Evolutionary conservation across 2,329 filamentous ascomycete species (phyloP).

Genomic region (Aspergillus chevalieri): DNA sequence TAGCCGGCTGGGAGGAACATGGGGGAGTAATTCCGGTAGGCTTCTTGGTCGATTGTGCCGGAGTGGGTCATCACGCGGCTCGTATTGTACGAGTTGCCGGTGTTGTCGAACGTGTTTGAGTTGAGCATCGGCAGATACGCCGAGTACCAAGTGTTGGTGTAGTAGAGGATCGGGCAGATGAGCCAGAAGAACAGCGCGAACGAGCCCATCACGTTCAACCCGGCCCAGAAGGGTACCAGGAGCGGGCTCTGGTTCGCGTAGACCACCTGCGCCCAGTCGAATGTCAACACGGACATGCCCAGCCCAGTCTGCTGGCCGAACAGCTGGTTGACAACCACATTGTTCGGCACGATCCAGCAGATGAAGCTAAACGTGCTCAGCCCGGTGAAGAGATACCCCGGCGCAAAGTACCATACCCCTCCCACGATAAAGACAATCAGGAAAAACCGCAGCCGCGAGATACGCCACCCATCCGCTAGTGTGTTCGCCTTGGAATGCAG

Average conservation of each 20-base stretch:
- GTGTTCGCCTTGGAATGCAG: slow-evolving; percentile 28
- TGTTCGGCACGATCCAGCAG: slow-evolving; percentile 65
- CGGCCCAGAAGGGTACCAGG: slow-evolving; percentile 54
- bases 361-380: slow-evolving; percentile 64
- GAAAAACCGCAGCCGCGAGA: slow-evolving; percentile 34
- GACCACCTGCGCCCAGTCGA: slow-evolving; percentile 69
- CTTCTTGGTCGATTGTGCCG: slow-evolving; percentile 52
- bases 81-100: slow-evolving; percentile 54
- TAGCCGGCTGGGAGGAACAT: slow-evolving; percentile 59
- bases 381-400: slow-evolving; percentile 62
- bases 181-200: slow-evolving; percentile 42
- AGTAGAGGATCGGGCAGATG: slow-evolving; percentile 39
- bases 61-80: slow-evolving; percentile 53
- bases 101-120: slow-evolving; percentile 60
- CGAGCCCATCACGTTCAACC: slow-evolving; percentile 39
- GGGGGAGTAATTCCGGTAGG: slow-evolving; percentile 60
- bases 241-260: slow-evolving; percentile 63
- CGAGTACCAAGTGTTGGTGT: slow-evolving; percentile 52
- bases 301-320: slow-evolving; percentile 65
- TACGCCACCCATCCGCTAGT: slow-evolving; percentile 38
- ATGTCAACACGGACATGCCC: slow-evolving; percentile 63
- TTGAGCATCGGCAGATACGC: slow-evolving; percentile 59
- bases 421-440: slow-evolving; percentile 27
- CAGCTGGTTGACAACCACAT: slow-evolving; percentile 62
- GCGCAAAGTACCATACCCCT: slow-evolving; percentile 38